Base-by-base conservation (phyloP, 768 basidiomycete species). In the Lactarius quietus region DNA sequence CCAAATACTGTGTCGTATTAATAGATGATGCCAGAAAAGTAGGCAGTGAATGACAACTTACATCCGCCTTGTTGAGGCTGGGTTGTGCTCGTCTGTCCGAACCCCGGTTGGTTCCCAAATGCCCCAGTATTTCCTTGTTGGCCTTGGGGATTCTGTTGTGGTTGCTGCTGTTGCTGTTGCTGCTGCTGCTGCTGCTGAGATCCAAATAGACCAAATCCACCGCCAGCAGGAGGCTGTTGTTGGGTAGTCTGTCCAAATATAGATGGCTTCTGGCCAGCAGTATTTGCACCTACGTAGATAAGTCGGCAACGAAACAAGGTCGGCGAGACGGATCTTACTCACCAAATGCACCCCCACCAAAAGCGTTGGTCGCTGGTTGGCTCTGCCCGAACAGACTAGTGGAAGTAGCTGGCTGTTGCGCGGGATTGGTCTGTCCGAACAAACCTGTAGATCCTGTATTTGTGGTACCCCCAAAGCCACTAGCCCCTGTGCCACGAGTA, bases 61-160 rank as follows among this genome's bases (percentile, higher is more conserved):
- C 71, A 54, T 58, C 72, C 70, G 35, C 67, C 66, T 29, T 56
- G 65, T 58, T 68, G 68, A 14, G 66, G 59, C 3, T 67, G 68
- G 63, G 43, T 59, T 43, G 55, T 33, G 20, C 38, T 59, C 23
- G 62, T 51, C 63, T 72, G 72, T 23, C 66, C 63, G 55, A 67
- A 67, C 17, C 41, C 62, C 38, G 57, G 57, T 48, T 66, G 63
- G 43, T 58, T 64, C 12, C 71, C 69, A 57, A 73, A 73, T 15
- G 72, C 61, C 3, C 72, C 72, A 1, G 67, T 55, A 28, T 63
- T 59, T 39, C 74, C 72, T 12, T 71, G 63, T 55, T 71, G 75
- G 38, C 74, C 76, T 59, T 75, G 80, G 63, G 79, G 78, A 59
- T 76, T 76, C 57, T 62, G 65, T 56, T 75, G 76, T 69, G 73